Conservation (phyloP, 1,284 basidiomycete species). For the Neotropicomus parvogracilis region DNA sequence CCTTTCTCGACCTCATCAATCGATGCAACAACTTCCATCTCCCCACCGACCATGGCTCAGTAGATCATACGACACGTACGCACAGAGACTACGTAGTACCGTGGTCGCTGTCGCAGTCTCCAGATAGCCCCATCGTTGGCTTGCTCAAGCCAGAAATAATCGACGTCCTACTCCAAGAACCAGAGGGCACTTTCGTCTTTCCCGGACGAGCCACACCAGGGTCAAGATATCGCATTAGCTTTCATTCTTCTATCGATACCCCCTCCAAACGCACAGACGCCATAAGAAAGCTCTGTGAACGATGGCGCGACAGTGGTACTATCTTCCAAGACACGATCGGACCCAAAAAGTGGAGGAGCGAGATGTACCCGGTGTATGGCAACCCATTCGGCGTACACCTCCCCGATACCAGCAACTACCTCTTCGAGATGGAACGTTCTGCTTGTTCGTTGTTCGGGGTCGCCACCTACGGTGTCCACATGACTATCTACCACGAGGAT, state of each 20-base stretch:
- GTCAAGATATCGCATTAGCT: constrained; percentile 43
- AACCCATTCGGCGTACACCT: constrained; percentile 58
- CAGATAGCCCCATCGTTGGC: constrained; percentile 55
- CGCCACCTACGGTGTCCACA: constrained; percentile 86
- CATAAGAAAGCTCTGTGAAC: constrained; percentile 60
- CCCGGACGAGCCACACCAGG: constrained; percentile 26
- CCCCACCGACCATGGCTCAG: constrained; percentile 17
- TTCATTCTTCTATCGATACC: constrained; percentile 49
- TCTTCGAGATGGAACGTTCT: constrained; percentile 86
- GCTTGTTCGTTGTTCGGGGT: constrained; percentile 88
- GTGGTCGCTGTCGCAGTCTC: constrained; percentile 46
- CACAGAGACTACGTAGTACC: constrained; percentile 47
- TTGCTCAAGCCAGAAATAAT: constrained; percentile 58
- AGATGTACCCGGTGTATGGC: constrained; percentile 80
- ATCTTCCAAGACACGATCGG: constrained; percentile 65
- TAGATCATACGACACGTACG: constrained; percentile 19
- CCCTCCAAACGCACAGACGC: constrained; percentile 54
- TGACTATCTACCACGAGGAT: constrained; percentile 64
- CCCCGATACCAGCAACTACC: constrained; percentile 51
- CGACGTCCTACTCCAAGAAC: constrained; percentile 47
- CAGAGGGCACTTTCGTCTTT: constrained; percentile 42
- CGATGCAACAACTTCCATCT: constrained; percentile 62
- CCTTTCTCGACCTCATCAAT: constrained; percentile 57
- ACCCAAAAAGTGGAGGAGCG: constrained; percentile 76
- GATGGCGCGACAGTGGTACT: constrained; percentile 60